Conservation (phyloP, 225 moss, liverwort and hornwort species). For the Asterella californica region DNA sequence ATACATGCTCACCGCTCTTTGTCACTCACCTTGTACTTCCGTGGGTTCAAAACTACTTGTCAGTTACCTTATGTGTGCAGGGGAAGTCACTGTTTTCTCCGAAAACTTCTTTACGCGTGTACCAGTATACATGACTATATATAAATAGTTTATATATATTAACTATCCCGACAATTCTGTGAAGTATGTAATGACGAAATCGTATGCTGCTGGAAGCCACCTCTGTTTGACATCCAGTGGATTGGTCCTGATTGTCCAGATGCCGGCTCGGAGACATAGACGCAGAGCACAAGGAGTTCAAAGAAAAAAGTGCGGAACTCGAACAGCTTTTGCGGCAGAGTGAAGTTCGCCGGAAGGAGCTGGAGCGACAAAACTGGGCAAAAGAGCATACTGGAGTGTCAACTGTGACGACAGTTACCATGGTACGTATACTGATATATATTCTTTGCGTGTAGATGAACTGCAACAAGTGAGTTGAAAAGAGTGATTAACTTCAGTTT, state of each 20-base stretch:
- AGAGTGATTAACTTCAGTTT: not conserved
- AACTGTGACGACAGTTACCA: constrained; percentile 51
- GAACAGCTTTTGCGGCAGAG: constrained; percentile 70
- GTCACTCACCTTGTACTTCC: too few relatives aligned
- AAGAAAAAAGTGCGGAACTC: constrained; percentile 68
- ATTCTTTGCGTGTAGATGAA: not conserved
- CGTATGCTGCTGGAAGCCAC: not conserved
- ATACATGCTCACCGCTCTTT: too few relatives aligned
- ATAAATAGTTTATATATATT: not conserved
- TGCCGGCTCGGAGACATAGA: constrained; percentile 79
- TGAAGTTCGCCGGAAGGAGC: constrained; percentile 67
- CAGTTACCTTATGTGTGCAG: too few relatives aligned
- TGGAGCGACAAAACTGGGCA: constrained; percentile 60
- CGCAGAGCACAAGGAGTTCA: constrained; percentile 68
- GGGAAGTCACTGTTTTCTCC: too few relatives aligned
- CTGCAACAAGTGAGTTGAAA: constrained; percentile 18
- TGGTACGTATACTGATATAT: constrained; percentile 40
- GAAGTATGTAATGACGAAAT: not conserved
- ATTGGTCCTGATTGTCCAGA: constrained; percentile 33
- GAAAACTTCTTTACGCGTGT: too few relatives aligned
- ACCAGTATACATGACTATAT: too few relatives aligned
- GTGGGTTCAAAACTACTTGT: too few relatives aligned
- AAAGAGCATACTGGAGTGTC: constrained; percentile 57
- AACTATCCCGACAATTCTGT: not conserved
- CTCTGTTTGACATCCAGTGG: not conserved